These are phyloP conservation scores for Talaromyces sp. DNA, from an alignment of 2,329 filamentous ascomycete species.

Conservation along the genomic window DNA sequence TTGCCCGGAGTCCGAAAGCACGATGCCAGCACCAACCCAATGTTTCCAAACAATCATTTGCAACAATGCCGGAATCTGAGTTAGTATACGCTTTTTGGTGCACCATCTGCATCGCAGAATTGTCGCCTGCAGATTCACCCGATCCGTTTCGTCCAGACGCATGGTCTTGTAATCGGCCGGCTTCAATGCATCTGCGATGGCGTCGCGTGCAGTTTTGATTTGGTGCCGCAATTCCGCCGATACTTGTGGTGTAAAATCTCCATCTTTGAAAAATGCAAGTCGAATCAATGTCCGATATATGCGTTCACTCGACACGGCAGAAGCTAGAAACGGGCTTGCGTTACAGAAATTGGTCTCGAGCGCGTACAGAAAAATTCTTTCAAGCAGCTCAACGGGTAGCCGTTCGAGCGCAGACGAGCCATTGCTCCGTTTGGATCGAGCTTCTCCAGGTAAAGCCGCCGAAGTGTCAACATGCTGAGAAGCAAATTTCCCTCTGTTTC, in stretches of 20 bases:
- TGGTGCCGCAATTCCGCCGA: slow-evolving; percentile 2
- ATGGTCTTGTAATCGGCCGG: slow-evolving; percentile 33
- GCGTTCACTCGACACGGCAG: slow-evolving; percentile 38
- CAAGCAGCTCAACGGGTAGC: slow-evolving; percentile 51
- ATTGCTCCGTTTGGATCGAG: slow-evolving; percentile 3
- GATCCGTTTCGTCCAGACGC: slow-evolving; percentile 27
- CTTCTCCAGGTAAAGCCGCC: neutral
- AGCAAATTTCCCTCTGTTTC: neutral
- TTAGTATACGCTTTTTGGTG: slow-evolving; percentile 33
- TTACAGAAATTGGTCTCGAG: slow-evolving; percentile 46
- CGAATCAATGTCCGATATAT: slow-evolving; percentile 42
- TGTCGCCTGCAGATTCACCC: slow-evolving; percentile 32
- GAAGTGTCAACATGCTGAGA: neutral
- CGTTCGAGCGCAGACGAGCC: slow-evolving; percentile 40
- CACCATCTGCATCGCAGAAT: slow-evolving; percentile 42
- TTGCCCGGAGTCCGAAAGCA: slow-evolving; percentile 19
- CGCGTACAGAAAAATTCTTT: slow-evolving; percentile 51
- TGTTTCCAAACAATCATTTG: slow-evolving; percentile 33
- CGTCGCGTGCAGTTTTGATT: neutral
- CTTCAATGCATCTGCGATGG: slow-evolving; percentile 22
- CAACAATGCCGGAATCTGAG: slow-evolving; percentile 34
- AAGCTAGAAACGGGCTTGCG: slow-evolving; percentile 41
- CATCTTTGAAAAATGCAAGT: slow-evolving; percentile 35
- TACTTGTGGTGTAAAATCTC: neutral
- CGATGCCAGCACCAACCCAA: slow-evolving; percentile 30